Conservation (phyloP, 2,329 filamentous ascomycete species). For the Fusarium tupiense region DNA sequence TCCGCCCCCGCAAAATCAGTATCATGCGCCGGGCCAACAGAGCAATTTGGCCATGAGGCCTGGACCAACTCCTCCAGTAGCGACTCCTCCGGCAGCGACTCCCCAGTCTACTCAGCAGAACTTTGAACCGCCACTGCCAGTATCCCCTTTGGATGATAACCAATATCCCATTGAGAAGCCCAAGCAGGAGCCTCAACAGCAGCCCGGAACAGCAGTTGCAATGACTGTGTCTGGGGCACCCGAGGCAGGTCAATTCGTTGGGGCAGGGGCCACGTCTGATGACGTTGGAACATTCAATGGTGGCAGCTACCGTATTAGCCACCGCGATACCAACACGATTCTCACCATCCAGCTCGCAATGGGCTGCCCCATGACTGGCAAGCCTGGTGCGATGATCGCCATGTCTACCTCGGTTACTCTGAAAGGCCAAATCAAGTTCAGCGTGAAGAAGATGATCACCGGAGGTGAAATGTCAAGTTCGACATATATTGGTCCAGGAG, state of each 20-base stretch:
- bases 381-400: slow-evolving; percentile 90
- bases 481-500: slow-evolving; percentile 87
- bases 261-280: slow-evolving; percentile 71
- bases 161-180: slow-evolving; percentile 46
- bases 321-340: slow-evolving; percentile 90
- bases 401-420: slow-evolving; percentile 92
- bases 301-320: slow-evolving; percentile 91
- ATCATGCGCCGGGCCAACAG: slow-evolving; percentile 39
- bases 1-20: slow-evolving; percentile 35
- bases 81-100: slow-evolving; percentile 40
- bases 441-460: slow-evolving; percentile 87
- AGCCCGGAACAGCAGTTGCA: slow-evolving; percentile 43
- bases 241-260: slow-evolving; percentile 67
- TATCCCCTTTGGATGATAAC: slow-evolving; percentile 32
- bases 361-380: slow-evolving; percentile 83
- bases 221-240: slow-evolving; percentile 53
- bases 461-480: slow-evolving; percentile 83
- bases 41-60: slow-evolving; percentile 32
- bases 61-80: slow-evolving; percentile 36
- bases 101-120: slow-evolving; percentile 38
- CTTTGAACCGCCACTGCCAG: slow-evolving; percentile 43
- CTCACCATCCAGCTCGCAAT: slow-evolving; percentile 90
- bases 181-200: slow-evolving; percentile 27
- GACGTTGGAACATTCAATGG: slow-evolving; percentile 98
- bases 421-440: slow-evolving; percentile 85